Evolutionary conservation across 768 basidiomycete species (phyloP).

Genomic region (Tulasnella sp.): DNA sequence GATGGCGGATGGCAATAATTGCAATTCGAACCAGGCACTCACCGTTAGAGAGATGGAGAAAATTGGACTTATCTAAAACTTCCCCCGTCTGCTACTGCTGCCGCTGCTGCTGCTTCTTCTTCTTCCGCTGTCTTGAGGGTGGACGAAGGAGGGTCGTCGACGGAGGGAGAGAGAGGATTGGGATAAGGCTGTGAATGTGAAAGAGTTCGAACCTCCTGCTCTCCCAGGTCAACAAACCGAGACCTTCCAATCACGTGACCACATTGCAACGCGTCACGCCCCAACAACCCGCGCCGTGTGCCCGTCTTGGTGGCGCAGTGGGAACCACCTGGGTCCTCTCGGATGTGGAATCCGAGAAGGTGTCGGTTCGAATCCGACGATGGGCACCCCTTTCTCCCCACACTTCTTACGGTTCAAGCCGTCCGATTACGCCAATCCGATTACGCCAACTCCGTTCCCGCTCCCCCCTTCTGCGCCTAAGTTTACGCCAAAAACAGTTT

Average conservation of each 20-base stretch:
- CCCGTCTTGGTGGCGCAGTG: not conserved
- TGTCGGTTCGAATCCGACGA: not conserved
- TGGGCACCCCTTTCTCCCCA: not conserved
- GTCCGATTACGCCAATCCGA: too few species aligned
- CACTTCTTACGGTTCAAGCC: too few species aligned
- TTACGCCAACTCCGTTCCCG: too few species aligned
- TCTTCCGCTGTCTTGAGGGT: not conserved
- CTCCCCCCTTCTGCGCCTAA: too few species aligned
- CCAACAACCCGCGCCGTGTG: not conserved
- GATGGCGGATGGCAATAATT: not conserved
- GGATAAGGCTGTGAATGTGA: not conserved
- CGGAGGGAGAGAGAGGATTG: not conserved
- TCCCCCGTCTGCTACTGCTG: not conserved
- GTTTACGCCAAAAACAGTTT: too few species aligned
- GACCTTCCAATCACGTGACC: not conserved
- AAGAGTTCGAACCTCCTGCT: not conserved
- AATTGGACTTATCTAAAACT: not conserved
- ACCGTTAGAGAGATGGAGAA: not conserved
- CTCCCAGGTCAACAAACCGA: not conserved
- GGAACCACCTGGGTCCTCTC: not conserved
- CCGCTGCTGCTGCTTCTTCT: not conserved
- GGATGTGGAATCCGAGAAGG: not conserved
- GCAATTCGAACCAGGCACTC: slow-evolving; percentile 2
- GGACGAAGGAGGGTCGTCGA: not conserved
- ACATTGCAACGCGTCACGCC: not conserved